Conservation (phyloP, 805 yeast genomes). For the Kodamaea jinghongensis region DNA sequence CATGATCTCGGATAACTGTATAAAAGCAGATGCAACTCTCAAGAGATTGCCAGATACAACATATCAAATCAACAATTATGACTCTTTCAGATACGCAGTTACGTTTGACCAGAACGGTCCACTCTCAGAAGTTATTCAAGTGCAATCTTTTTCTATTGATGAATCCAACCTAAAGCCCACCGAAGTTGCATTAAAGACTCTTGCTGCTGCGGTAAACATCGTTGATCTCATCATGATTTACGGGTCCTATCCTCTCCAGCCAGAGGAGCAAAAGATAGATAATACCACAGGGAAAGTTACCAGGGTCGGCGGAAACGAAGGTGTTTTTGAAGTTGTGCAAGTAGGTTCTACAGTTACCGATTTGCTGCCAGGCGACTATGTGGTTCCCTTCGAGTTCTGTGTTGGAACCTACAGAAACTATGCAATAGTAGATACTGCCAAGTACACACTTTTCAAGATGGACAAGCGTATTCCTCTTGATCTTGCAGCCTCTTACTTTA, state of each 20-base stretch:
- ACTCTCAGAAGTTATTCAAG: no score
- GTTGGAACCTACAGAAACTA: conserved; percentile 24
- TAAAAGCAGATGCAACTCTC: no score
- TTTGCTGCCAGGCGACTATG: conserved; percentile 17
- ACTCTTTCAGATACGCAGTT: no score
- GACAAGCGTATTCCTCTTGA: conserved; percentile 24
- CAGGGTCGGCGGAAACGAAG: conserved; percentile 48
- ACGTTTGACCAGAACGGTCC: no score
- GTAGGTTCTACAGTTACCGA: conserved; percentile 15
- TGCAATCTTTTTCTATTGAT: no score
- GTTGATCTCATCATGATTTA: conserved; percentile 88
- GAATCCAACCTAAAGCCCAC: conserved; percentile 15
- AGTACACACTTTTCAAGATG: conserved; percentile 48
- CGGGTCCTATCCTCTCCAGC: conserved; percentile 69
- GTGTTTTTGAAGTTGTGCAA: conserved; percentile 16
- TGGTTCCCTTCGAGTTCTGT: conserved; percentile 15
- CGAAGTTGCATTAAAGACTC: conserved; percentile 57
- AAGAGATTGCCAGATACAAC: no score
- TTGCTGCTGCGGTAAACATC: conserved; percentile 87
- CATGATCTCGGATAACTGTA: no score
- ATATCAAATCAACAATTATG: no score
- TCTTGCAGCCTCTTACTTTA: conserved; percentile 19
- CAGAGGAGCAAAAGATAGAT: conserved; percentile 23
- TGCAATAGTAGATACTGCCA: conserved; percentile 19
- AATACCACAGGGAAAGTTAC: conserved; percentile 50